Percentiles rank a stretch among this genome's conserved stretches.
These are phyloP conservation scores for Zygosaccharomyces bailii DNA, from an alignment of 805 yeast species.

Conservation along the genomic window DNA sequence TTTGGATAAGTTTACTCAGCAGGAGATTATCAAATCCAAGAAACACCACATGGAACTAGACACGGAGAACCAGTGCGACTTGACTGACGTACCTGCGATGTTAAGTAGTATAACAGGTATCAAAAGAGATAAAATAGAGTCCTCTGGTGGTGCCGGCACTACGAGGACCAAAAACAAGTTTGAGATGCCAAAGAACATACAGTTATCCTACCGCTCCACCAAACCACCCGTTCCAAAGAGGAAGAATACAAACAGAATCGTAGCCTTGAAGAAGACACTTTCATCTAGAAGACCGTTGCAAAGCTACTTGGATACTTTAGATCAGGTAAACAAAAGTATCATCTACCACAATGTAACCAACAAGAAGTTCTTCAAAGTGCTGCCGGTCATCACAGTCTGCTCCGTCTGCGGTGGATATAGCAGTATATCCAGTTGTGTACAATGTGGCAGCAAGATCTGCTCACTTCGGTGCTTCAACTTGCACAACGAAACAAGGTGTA, in stretches of 20 bases:
- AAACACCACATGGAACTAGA: slow-evolving; percentile 35
- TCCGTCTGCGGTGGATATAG: slow-evolving; percentile 36
- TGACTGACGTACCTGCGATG: slow-evolving; percentile 30
- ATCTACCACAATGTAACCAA: slow-evolving; percentile 33
- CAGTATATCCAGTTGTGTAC: slow-evolving; percentile 34
- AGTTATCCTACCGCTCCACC: slow-evolving; percentile 34
- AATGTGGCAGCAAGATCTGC: slow-evolving; percentile 34
- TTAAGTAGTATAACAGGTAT: slow-evolving; percentile 32
- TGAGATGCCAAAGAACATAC: slow-evolving; percentile 31
- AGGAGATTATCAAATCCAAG: slow-evolving; percentile 32
- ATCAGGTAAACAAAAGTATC: slow-evolving; percentile 30
- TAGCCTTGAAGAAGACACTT: slow-evolving; percentile 32
- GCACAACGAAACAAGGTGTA: slow-evolving; percentile 37
- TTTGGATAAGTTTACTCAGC: slow-evolving; percentile 28
- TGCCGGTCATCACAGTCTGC: slow-evolving; percentile 35
- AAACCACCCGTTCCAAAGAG: slow-evolving; percentile 32
- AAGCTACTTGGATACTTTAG: slow-evolving; percentile 34
- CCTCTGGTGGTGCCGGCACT: slow-evolving; percentile 17
- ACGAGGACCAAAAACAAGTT: slow-evolving; percentile 28
- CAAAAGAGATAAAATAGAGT: slow-evolving; percentile 31
- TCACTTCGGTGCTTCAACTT: slow-evolving; percentile 32
- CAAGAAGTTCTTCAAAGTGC: slow-evolving; percentile 34
- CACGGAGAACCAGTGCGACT: slow-evolving; percentile 32
- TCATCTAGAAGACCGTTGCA: slow-evolving; percentile 31
- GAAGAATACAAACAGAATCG: slow-evolving; percentile 33